A percentile compares a stretch with the other conserved stretches of the same genome.
phyloP scores from a whole-genome alignment of 139 green algal genomes.

The Astrephomene gubernaculifera region DNA sequence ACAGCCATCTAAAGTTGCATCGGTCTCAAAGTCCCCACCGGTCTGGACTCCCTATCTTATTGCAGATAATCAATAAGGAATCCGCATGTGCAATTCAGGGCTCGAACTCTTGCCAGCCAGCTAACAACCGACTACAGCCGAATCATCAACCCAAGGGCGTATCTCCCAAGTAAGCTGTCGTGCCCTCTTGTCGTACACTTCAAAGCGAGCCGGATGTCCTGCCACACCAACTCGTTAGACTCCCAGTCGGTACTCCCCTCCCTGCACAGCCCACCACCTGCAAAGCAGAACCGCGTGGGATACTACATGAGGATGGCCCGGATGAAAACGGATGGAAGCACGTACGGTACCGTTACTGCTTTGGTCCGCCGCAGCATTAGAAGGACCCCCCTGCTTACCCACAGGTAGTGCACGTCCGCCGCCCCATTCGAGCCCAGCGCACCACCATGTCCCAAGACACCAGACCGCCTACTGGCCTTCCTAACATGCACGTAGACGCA shows the following conservation, averaged over 20 bases:
- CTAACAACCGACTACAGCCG: no score
- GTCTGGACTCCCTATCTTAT: no score
- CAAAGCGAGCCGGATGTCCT: not conserved
- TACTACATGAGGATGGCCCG: not conserved
- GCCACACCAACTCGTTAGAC: not conserved
- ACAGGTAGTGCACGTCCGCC: not conserved
- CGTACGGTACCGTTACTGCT: not conserved
- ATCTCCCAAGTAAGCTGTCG: no score
- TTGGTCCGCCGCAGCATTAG: not conserved
- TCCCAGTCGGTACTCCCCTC: slow-evolving; percentile 17
- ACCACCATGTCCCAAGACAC: not conserved
- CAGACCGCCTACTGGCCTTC: not conserved
- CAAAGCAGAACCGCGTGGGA: not conserved
- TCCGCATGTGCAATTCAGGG: not conserved
- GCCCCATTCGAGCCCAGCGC: not conserved
- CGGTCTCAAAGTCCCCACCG: not conserved
- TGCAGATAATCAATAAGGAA: not conserved
- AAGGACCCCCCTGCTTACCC: no score
- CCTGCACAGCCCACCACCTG: slow-evolving; percentile 41
- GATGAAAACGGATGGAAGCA: not conserved
- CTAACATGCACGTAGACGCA: not conserved
- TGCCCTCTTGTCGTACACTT: not conserved
- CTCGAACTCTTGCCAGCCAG: no score
- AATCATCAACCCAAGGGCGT: no score
- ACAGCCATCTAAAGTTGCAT: no score